These are phyloP conservation scores for Tagetes patula DNA, from an alignment of 129 eudicot genomes.

Conservation along the genomic window DNA sequence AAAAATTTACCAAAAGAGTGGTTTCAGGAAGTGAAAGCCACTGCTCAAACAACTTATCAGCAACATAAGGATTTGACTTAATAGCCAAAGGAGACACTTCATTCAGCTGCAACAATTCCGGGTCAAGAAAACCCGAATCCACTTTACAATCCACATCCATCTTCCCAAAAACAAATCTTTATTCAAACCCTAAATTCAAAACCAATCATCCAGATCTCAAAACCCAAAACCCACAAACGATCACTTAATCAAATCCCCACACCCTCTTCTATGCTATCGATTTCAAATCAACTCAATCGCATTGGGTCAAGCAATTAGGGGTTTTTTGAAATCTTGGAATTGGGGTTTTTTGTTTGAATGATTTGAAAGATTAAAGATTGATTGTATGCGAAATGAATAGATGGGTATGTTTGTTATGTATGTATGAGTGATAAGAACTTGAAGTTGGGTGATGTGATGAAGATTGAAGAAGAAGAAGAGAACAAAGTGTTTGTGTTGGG, in stretches of 20 bases:
- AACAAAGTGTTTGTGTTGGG: background rate
- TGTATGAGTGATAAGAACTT: background rate
- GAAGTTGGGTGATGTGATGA: slow-evolving; percentile 21
- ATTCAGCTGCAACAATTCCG: slow-evolving; percentile 77
- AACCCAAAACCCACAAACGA: slow-evolving; percentile 24
- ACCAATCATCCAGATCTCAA: slow-evolving; percentile 38
- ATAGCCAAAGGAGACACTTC: slow-evolving; percentile 79
- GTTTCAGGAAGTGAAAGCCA: slow-evolving; percentile 97
- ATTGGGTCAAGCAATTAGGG: background rate
- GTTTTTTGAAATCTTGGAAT: slow-evolving; percentile 20
- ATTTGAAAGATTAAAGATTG: slow-evolving; percentile 22
- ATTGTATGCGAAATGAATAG: slow-evolving; percentile 27
- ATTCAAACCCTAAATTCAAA: slow-evolving; percentile 24
- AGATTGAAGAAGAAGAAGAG: slow-evolving; percentile 27
- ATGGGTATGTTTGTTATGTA: background rate
- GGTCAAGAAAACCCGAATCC: slow-evolving; percentile 68
- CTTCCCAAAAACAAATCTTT: slow-evolving; percentile 4
- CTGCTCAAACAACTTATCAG: slow-evolving; percentile 77
- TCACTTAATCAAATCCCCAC: slow-evolving; percentile 26
- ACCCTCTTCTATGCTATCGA: background rate
- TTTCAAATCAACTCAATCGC: slow-evolving; percentile 16
- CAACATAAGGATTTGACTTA: slow-evolving; percentile 78
- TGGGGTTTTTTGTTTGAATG: slow-evolving; percentile 10
- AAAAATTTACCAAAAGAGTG: slow-evolving; percentile 54
- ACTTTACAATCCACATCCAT: slow-evolving; percentile 84